Base-by-base conservation (phyloP, 2,329 filamentous ascomycete genomes). In the Amauroascus verrucosus region DNA sequence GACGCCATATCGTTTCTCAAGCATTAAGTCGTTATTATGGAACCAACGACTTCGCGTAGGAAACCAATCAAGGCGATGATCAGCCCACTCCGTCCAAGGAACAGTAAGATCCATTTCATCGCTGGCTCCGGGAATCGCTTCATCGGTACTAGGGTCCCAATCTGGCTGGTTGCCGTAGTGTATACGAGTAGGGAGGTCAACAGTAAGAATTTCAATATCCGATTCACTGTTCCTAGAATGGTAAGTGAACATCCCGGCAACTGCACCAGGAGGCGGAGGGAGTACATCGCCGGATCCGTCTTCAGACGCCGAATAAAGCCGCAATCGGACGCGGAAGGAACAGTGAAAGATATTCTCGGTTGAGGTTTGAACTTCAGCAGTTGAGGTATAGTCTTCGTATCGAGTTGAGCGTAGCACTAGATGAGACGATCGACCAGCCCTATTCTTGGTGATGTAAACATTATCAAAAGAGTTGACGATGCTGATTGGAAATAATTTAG, bases 171-270 rank as follows among this genome's bases (percentile, higher is more conserved):
- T 73, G 14, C 68, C 64, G 46, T 70, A 72, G 32, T 70, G 71
- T 3, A 76, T 68, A 3, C 66, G 68, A 53, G 67, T 63, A 1
- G 62, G 64, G 1, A 72, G 68, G 51, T 77, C 75, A 4, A 66
- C 62, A 1, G 76, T 78, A 9, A 78, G 63, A 55, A 79, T 75
- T 63, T 79, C 76, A 56, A 79, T 74, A 57, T 79, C 76, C 0
- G 72, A 74, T 60, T 79, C 76, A 58, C 74, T 74, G 28, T 58
- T 64, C 47, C 70, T 66, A 38, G 74, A 67, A 54, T 65, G 67
- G 56, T 75, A 78, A 11, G 74, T 77, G 65, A 78, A 73, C 59
- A 78, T 72, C 3, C 76, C 76, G 1, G 74, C 72, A 5, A 75
- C 74, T 2, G 74, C 76, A 46, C 76, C 76, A 35, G 63, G 56